These are phyloP conservation scores for Tricholoma terreum DNA, from an alignment of 768 basidiomycete genomes.

Conservation along the genomic window DNA sequence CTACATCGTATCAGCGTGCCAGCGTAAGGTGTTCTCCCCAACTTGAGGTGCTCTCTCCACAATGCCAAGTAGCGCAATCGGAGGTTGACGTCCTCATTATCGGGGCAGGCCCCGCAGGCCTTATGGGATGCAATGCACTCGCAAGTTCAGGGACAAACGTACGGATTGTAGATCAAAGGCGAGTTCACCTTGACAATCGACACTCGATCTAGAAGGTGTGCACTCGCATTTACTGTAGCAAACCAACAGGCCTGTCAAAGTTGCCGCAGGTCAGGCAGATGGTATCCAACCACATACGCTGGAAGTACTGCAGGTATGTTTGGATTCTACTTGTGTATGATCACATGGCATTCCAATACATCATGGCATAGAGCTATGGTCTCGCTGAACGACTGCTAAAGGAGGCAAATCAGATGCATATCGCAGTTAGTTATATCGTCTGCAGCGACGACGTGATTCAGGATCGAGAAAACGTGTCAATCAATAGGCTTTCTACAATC, in stretches of 20 bases:
- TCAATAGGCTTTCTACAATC: constrained; percentile 74
- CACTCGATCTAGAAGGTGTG: not conserved
- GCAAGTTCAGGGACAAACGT: constrained; percentile 55
- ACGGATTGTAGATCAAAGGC: constrained; percentile 60
- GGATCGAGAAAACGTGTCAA: not conserved
- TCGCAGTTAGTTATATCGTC: constrained; percentile 45
- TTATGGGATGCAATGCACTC: constrained; percentile 70
- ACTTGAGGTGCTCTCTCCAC: not conserved
- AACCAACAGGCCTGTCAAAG: constrained; percentile 39
- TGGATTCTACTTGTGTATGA: not conserved
- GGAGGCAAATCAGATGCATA: constrained; percentile 68
- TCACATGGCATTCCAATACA: not conserved
- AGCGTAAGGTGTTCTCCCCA: not conserved
- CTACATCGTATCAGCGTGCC: no score
- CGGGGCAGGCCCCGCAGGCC: constrained; percentile 58
- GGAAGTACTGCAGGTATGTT: constrained; percentile 50
- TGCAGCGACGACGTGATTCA: not conserved
- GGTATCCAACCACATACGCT: constrained; percentile 56
- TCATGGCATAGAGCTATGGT: constrained; percentile 61
- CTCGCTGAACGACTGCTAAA: constrained; percentile 60
- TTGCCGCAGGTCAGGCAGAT: constrained; percentile 58
- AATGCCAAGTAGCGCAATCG: constrained; percentile 31
- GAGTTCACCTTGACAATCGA: constrained; percentile 1
- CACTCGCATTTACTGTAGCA: not conserved
- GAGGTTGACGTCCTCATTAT: constrained; percentile 58